Evolutionary conservation across 371 early-diverging fungal species (phyloP).

Genomic region (Circinella umbellata): DNA sequence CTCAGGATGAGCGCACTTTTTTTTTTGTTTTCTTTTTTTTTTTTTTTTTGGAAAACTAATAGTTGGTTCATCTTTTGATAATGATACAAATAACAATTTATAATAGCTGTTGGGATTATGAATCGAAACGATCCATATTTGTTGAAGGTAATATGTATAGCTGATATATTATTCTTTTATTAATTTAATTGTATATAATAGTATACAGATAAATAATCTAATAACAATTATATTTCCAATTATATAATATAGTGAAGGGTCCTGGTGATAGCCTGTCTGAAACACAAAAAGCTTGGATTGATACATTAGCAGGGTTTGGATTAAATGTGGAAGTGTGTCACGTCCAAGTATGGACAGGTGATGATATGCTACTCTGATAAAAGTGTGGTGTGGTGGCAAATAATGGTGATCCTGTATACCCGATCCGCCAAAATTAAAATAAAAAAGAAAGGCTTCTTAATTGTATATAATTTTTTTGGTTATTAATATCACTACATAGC

Average conservation of each 20-base stretch:
- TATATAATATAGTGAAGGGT: constrained; percentile 63
- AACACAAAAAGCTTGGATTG: constrained; percentile 79
- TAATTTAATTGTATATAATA: too few species aligned
- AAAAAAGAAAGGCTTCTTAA: too few species aligned
- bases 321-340: constrained; percentile 71
- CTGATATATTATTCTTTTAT: background rate
- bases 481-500: too few species aligned
- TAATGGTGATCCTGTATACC: too few species aligned
- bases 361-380: constrained; percentile 38
- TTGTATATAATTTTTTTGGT: too few species aligned
- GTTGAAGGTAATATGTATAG: constrained; percentile 58
- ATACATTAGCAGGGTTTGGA: constrained; percentile 56
- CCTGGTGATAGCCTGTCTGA: constrained; percentile 77
- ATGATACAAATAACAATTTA: background rate
- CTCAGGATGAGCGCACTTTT: background rate
- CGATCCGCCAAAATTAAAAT: too few species aligned
- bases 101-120: constrained; percentile 64
- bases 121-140: constrained; percentile 60
- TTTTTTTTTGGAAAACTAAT: background rate
- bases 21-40: background rate
- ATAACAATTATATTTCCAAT: too few species aligned
- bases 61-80: too few species aligned
- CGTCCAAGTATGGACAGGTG: constrained; percentile 58
- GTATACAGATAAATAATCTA: too few species aligned
- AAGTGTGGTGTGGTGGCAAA: too few species aligned